These are phyloP conservation scores for Salix purpurea DNA, from an alignment of 345 rosid genomes.

Conservation along the genomic window DNA sequence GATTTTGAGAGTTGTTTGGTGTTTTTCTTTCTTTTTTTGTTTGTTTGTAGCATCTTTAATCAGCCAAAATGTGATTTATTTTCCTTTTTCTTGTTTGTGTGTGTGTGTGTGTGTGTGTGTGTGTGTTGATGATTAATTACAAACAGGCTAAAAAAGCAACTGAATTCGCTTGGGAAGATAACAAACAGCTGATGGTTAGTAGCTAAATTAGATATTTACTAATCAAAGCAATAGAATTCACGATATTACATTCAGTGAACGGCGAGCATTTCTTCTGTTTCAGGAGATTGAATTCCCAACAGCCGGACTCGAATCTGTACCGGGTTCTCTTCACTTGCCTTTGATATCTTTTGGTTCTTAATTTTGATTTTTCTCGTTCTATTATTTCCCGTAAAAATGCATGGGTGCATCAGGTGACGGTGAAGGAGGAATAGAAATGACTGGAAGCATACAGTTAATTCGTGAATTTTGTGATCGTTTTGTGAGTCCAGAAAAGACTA, in stretches of 20 bases:
- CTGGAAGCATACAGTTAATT: constrained; percentile 76
- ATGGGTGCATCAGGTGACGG: constrained; percentile 59
- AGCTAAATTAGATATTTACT: not conserved
- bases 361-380: not conserved
- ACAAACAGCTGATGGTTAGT: constrained; percentile 66
- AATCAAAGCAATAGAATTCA: constrained; percentile 2
- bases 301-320: constrained; percentile 84
- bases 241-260: constrained; percentile 18
- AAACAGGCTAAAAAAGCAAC: constrained; percentile 72
- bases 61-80: too few species aligned
- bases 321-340: constrained; percentile 43
- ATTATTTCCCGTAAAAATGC: not conserved
- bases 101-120: not conserved
- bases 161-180: constrained; percentile 57
- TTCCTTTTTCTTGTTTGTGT: not conserved
- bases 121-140: not conserved
- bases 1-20: too few species aligned
- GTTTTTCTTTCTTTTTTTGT: not conserved
- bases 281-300: constrained; percentile 98
- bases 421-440: constrained; percentile 96
- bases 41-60: not conserved
- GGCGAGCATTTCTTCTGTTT: constrained; percentile 16
- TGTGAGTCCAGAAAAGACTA: constrained; percentile 51
- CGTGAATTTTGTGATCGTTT: constrained; percentile 78
- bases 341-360: not conserved